Evolutionary conservation across 176 grass and related monocot genomes (phyloP), one percentile per base, ranked within the genome.

Genomic region (Pharus latifolius): DNA sequence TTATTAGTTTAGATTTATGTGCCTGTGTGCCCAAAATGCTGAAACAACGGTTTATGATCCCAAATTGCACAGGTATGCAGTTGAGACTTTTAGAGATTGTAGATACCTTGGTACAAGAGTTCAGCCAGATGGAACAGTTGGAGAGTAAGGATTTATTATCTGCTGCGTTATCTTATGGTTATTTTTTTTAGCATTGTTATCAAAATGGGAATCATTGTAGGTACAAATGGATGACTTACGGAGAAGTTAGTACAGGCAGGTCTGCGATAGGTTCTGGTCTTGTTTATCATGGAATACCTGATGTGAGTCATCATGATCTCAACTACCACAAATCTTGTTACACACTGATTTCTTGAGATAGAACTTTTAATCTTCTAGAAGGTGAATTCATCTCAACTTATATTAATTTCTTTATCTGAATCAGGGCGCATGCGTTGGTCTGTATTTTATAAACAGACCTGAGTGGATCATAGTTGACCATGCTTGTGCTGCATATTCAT

Each of bases 171-270:
- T 56, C 32, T 11, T 24, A 56, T 40, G 4, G 46, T 70, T 49
- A 2, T 27, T 4, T 70, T 79, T 51, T 80, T 32, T 56, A 45
- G 8, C 54, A 14, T 55, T 67, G 62, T 65, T 80, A 25, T 32
- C 43, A 54, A 77, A 63, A 6, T 82, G 38, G 10, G 15, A 22
- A 49, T 58, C 15, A 3, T 44, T 61, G 55, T 61, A 97, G 94
- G 14, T 97, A 97, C 81, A 90, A 90, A 83, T 97, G 94, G 94
- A 90, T 97, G 83, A 97, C 94, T 1, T 97, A 92, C 78, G 86
- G 94, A 80, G 94, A 97, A 91, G 78, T 71, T 74, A 80, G 86
- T 76, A 90, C 71, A 0, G 83, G 74, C 32, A 76, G 94, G 33
- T 70, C 78, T 63, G 86, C 89, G 48, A 83, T 97, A 82, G 93